Base-by-base conservation (phyloP, 108 stramenopile genomes). In the Phaeodactylum tricornutum region DNA sequence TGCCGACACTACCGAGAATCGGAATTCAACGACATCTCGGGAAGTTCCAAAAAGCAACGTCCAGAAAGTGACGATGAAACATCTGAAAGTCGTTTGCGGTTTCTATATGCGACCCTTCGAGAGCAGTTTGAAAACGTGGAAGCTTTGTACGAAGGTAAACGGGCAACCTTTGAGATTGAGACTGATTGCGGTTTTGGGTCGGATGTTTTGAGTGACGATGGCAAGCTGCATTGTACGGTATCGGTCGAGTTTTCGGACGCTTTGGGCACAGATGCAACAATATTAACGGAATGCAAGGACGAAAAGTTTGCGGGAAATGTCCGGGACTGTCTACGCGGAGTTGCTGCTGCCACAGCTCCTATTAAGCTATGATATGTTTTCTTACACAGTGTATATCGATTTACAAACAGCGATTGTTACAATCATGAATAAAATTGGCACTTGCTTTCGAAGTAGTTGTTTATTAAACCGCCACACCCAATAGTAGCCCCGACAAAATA, bases 51-150 rank as follows among this genome's bases (percentile, higher is more conserved):
- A 17, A 2, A 26, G 35, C 7, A 39, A 29, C 40, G 41, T 40
- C 5, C 38, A 53, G 11, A 31, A 26, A 24, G 32, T 50, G 26
- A 48, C 54, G 28, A 4, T 11, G 51, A 8, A 16, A 41, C 47
- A 32, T 50, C 40, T 15, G 75, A 81, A 35, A 67, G 61, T 29
- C 45, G 71, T 15, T 52, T 92, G 15, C 59, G 67, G 29, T 38
- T 73, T 0, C 49, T 87, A 33, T 55, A 73, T 31, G 67, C 69
- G 28, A 77, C 78, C 1, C 62, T 92, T 39, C 57, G 29, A 41
- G 78, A 83, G 51, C 85, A 92, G 41, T 92, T 87, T 62, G 55
- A 72, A 23, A 60, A 29, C 21, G 85, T 92, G 7, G 83, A 92
- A 57, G 77, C 82, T 34, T 66, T 77, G 0, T 87, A 76, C 47